A percentile compares a stretch with the other conserved stretches of the same genome.
Evolutionary conservation across 1,284 basidiomycete genomes (phyloP).

Genomic region (Cronartium ribicola): DNA sequence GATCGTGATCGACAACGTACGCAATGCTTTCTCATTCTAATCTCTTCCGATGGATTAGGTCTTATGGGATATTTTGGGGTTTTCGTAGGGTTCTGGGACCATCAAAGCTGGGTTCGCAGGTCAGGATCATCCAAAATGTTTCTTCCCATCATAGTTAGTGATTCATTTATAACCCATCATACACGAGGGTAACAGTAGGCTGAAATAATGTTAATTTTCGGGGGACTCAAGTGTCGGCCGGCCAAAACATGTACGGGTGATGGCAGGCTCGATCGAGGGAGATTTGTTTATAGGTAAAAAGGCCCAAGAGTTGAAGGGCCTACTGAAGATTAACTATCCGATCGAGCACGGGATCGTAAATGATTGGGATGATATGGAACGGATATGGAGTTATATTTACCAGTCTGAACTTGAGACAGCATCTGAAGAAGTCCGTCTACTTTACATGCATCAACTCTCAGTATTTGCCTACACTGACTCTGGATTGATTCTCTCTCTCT

Average conservation of each 20-base stretch:
- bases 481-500: background rate
- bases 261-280: constrained; percentile 87
- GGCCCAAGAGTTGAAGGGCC: constrained; percentile 86
- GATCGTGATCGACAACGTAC: constrained; percentile 92
- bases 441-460: constrained; percentile 35
- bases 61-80: constrained; percentile 9
- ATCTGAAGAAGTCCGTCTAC: constrained; percentile 76
- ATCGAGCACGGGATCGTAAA: constrained; percentile 70
- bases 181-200: constrained; percentile 49
- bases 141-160: constrained; percentile 93
- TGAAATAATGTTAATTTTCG: constrained; percentile 42
- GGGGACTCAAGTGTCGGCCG: constrained; percentile 70
- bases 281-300: constrained; percentile 87
- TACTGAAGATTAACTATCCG: constrained; percentile 96
- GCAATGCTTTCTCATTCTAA: constrained; percentile 49
- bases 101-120: constrained; percentile 98
- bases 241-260: constrained; percentile 90
- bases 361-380: constrained; percentile 98
- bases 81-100: constrained; percentile 78
- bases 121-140: constrained; percentile 94
- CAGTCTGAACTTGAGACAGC: constrained; percentile 87
- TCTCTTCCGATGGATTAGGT: background rate
- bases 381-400: constrained; percentile 96
- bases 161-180: constrained; percentile 45
- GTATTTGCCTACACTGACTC: background rate